These are phyloP conservation scores for Plasmodium berghei DNA, from an alignment of 169 alveolate genomes.

Conservation along the genomic window DNA sequence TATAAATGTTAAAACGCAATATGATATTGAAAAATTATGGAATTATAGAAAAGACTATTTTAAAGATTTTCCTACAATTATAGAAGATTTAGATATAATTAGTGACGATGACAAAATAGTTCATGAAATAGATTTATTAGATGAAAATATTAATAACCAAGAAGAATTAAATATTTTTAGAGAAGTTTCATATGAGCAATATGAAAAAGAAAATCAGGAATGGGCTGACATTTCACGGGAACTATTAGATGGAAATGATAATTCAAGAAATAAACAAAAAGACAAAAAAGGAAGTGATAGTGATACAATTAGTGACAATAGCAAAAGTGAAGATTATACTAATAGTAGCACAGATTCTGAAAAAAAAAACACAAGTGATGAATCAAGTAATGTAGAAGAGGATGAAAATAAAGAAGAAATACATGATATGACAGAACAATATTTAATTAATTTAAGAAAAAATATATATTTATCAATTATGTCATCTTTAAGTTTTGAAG, in stretches of 20 bases:
- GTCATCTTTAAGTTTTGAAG: constrained; percentile 98
- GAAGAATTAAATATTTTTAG: constrained; percentile 94
- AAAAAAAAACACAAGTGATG: constrained; percentile 88
- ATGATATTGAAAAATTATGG: constrained; percentile 96
- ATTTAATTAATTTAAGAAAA: constrained; percentile 94
- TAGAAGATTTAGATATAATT: constrained; percentile 95
- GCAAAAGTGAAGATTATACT: constrained; percentile 73
- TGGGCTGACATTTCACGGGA: constrained; percentile 94
- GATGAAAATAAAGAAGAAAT: constrained; percentile 86
- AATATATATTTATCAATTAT: constrained; percentile 97
- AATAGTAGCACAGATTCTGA: constrained; percentile 79
- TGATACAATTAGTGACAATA: constrained; percentile 77
- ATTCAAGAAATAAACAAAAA: constrained; percentile 26
- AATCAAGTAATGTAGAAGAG: constrained; percentile 77
- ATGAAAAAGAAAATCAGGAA: constrained; percentile 92
- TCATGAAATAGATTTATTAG: constrained; percentile 95
- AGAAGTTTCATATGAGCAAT: constrained; percentile 92
- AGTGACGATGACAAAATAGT: constrained; percentile 97
- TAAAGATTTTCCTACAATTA: constrained; percentile 87
- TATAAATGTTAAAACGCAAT: constrained; percentile 95
- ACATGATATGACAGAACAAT: constrained; percentile 95
- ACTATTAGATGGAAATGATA: constrained; percentile 91
- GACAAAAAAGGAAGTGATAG: not conserved
- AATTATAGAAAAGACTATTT: constrained; percentile 93
- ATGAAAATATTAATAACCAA: constrained; percentile 93